A percentile compares a stretch with the other conserved stretches of the same genome.
phyloP scores from a whole-genome alignment of 1,139 yeast species.

The Candida smagusa region DNA sequence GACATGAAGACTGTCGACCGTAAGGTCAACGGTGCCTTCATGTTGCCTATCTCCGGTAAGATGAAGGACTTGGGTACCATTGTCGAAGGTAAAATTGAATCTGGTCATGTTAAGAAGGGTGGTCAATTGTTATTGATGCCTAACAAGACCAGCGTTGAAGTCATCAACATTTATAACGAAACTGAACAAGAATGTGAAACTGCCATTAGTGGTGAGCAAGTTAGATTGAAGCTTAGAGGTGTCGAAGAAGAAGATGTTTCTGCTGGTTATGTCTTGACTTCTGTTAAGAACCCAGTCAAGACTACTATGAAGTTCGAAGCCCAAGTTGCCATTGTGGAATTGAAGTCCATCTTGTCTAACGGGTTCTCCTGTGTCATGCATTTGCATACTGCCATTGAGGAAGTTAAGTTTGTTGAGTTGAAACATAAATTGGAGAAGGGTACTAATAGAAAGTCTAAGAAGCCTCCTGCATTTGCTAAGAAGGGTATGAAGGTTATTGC shows the following conservation, averaged over 20 bases:
- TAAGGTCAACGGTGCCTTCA: constrained; percentile 89
- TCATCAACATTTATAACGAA: constrained; percentile 83
- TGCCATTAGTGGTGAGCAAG: constrained; percentile 96
- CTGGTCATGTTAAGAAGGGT: constrained; percentile 87
- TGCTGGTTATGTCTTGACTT: constrained; percentile 87
- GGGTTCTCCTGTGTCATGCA: constrained; percentile 99
- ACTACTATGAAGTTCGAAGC: constrained; percentile 92
- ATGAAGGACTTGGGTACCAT: constrained; percentile 96
- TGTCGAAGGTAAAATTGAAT: constrained; percentile 96
- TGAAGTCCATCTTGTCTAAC: constrained; percentile 87
- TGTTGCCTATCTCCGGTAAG: constrained; percentile 93
- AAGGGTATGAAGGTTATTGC: constrained; percentile 99
- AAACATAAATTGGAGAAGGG: constrained; percentile 95
- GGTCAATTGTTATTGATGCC: constrained; percentile 85
- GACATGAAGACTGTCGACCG: constrained; percentile 77
- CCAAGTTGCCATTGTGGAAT: constrained; percentile 93
- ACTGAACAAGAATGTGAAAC: constrained; percentile 91
- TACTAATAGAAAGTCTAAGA: constrained; percentile 92
- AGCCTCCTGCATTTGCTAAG: constrained; percentile 97
- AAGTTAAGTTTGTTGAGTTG: constrained; percentile 76
- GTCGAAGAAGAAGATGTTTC: constrained; percentile 95
- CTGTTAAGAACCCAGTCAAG: constrained; percentile 82
- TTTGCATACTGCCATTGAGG: constrained; percentile 97
- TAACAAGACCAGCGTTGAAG: constrained; percentile 78
- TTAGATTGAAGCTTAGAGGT: constrained; percentile 87